These are phyloP conservation scores for Pseudogymnoascus pannorum DNA, from an alignment of 2,329 filamentous ascomycete genomes.

Conservation along the genomic window DNA sequence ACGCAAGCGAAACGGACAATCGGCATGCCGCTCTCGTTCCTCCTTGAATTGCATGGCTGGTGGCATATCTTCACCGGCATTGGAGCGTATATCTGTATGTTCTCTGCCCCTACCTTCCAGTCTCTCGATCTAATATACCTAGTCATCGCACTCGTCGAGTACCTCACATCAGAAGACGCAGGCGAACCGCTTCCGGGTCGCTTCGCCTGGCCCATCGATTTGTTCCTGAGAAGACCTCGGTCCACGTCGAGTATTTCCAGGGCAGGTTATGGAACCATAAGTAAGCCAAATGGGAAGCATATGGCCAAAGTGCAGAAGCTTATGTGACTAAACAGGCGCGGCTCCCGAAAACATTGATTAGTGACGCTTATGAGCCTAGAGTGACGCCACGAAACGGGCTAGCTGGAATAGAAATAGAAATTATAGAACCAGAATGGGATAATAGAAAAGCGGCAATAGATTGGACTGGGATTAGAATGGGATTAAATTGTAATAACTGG, in stretches of 20 bases:
- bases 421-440: no score
- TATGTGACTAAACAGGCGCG: not conserved
- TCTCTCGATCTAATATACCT: conserved; percentile 11
- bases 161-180: conserved; percentile 28
- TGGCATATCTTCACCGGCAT: conserved; percentile 56
- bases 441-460: not conserved
- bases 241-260: not conserved
- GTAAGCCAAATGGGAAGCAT: not conserved
- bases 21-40: conserved; percentile 47
- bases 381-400: not conserved
- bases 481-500: not conserved
- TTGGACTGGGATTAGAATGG: not conserved
- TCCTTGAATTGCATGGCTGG: conserved; percentile 55
- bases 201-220: conserved; percentile 26
- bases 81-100: conserved; percentile 36
- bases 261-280: not conserved
- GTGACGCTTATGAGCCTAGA: not conserved
- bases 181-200: conserved; percentile 21
- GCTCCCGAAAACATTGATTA: not conserved
- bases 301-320: not conserved
- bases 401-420: not conserved
- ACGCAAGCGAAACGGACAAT: conserved; percentile 37
- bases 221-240: not conserved
- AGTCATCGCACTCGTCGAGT: conserved; percentile 29
- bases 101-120: no score